Percentiles rank a stretch among this genome's conserved stretches.
Conservation (phyloP, 768 basidiomycete species). For the Lentinula sp. region DNA sequence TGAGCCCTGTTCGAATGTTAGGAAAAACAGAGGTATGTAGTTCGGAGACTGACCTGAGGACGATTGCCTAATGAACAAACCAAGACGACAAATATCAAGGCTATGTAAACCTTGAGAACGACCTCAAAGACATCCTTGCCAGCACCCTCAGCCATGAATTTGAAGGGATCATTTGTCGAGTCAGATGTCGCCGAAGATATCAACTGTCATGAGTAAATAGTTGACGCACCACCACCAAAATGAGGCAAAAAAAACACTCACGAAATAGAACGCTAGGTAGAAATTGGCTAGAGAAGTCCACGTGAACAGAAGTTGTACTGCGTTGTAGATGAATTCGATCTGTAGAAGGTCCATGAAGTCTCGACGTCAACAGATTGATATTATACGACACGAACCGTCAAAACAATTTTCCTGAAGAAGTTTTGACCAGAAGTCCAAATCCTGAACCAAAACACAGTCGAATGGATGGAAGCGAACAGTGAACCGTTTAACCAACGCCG, state of each 20-base stretch:
- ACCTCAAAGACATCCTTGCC: slow-evolving; percentile 72
- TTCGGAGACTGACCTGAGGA: slow-evolving; percentile 33
- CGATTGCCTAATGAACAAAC: slow-evolving; percentile 91
- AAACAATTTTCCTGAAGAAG: slow-evolving; percentile 73
- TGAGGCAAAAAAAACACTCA: slow-evolving; percentile 30
- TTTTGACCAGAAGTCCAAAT: slow-evolving; percentile 93
- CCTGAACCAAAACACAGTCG: slow-evolving; percentile 81
- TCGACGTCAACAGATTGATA: not conserved
- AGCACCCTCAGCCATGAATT: slow-evolving; percentile 67
- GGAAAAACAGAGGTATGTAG: slow-evolving; percentile 1
- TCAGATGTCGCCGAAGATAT: slow-evolving; percentile 72
- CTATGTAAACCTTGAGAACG: slow-evolving; percentile 79
- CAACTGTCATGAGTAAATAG: slow-evolving; percentile 41
- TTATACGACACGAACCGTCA: slow-evolving; percentile 41
- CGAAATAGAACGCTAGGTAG: slow-evolving; percentile 92
- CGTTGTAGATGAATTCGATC: slow-evolving; percentile 90
- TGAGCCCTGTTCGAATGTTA: slow-evolving; percentile 47
- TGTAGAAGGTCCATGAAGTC: slow-evolving; percentile 18
- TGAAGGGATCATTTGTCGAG: slow-evolving; percentile 63
- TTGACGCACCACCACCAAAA: slow-evolving; percentile 4
- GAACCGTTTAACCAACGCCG: slow-evolving; percentile 88
- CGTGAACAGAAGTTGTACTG: slow-evolving; percentile 82
- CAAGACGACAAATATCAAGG: slow-evolving; percentile 71
- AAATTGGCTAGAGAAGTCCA: slow-evolving; percentile 95
- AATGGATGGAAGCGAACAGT: slow-evolving; percentile 89